A percentile compares a stretch with the other conserved stretches of the same genome.
Evolutionary conservation across 2,329 filamentous ascomycete genomes (phyloP).

Genomic region (Podosphaera xanthii): DNA sequence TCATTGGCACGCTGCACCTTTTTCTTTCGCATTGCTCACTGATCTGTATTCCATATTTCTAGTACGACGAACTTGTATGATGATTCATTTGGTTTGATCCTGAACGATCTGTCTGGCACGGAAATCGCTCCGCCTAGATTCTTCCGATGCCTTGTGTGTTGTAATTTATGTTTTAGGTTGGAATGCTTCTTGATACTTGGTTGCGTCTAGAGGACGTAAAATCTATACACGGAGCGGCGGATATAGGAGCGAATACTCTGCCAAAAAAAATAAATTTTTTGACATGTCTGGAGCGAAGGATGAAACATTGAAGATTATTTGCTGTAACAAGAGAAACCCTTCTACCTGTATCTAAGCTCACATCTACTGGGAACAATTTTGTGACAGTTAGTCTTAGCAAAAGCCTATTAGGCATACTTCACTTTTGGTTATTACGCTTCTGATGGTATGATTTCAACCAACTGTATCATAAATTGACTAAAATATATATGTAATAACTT

Average conservation of each 20-base stretch:
- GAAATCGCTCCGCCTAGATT: slow-evolving; percentile 21
- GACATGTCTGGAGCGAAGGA: background rate
- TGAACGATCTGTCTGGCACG: slow-evolving; percentile 33
- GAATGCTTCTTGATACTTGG: background rate
- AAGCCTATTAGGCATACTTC: too few species aligned
- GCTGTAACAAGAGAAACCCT: background rate
- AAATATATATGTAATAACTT: too few species aligned
- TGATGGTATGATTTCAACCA: too few species aligned
- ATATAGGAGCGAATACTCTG: background rate
- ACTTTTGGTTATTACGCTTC: too few species aligned
- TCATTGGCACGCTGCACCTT: slow-evolving; percentile 4
- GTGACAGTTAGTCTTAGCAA: too few species aligned
- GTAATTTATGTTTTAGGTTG: background rate
- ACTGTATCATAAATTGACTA: too few species aligned
- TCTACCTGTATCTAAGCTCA: background rate
- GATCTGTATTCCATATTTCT: slow-evolving; percentile 11
- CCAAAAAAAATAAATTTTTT: background rate
- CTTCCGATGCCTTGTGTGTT: slow-evolving; percentile 14
- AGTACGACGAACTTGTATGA: slow-evolving; percentile 31
- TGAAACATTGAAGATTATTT: background rate
- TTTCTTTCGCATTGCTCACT: slow-evolving; percentile 9
- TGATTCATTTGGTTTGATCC: slow-evolving; percentile 25
- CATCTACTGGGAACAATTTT: too few species aligned
- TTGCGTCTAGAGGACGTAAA: background rate
- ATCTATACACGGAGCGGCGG: background rate